These are phyloP conservation scores for Quercus variabilis DNA, from an alignment of 306 rosid genomes.

Conservation along the genomic window DNA sequence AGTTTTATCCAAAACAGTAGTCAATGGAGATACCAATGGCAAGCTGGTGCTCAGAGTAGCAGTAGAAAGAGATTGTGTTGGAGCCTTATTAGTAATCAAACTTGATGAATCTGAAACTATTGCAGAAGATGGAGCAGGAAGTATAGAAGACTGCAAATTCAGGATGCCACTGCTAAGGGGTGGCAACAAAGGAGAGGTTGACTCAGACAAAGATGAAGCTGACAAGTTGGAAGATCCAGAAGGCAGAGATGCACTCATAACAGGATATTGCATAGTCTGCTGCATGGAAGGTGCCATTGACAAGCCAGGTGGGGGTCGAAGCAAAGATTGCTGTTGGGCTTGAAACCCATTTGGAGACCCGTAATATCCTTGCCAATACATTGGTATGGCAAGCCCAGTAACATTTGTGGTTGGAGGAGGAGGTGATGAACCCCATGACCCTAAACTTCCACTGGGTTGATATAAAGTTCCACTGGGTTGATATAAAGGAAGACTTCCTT, in stretches of 20 bases:
- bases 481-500: slow-evolving; percentile 19
- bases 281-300: slow-evolving; percentile 15
- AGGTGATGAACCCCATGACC: slow-evolving; percentile 24
- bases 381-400: slow-evolving; percentile 16
- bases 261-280: slow-evolving; percentile 19
- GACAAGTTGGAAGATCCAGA: slow-evolving; percentile 7
- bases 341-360: slow-evolving; percentile 20
- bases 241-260: neutral
- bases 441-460: slow-evolving; percentile 17
- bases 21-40: slow-evolving; percentile 15
- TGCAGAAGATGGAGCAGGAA: slow-evolving; percentile 23
- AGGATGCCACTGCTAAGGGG: slow-evolving; percentile 12
- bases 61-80: slow-evolving; percentile 16
- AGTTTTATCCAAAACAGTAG: slow-evolving; percentile 15
- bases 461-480: slow-evolving; percentile 22
- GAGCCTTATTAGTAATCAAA: slow-evolving; percentile 11
- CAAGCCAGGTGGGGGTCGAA: slow-evolving; percentile 22
- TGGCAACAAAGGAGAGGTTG: slow-evolving; percentile 26
- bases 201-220: slow-evolving; percentile 8
- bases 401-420: slow-evolving; percentile 18
- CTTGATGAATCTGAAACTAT: slow-evolving; percentile 22
- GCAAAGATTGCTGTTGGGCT: slow-evolving; percentile 29
- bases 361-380: slow-evolving; percentile 23
- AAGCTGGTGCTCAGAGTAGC: slow-evolving; percentile 1
- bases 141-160: slow-evolving; percentile 15